phyloP scores from a whole-genome alignment of 2,329 filamentous ascomycete species.

The Pestalotiopsis fici region DNA sequence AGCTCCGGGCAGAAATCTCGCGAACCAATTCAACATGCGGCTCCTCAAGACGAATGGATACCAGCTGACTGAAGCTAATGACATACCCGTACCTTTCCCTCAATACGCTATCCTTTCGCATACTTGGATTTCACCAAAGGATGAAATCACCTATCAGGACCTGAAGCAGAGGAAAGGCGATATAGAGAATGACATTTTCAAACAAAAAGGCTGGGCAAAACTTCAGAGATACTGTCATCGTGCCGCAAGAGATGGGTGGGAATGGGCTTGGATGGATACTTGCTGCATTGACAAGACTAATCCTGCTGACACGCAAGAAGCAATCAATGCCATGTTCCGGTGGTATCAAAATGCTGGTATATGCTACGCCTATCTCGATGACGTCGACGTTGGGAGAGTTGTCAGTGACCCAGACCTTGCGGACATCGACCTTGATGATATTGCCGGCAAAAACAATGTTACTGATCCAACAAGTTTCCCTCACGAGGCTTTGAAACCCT shows the following conservation, averaged over 20 bases:
- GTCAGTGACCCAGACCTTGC: no score
- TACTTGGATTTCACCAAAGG: slow-evolving; percentile 12
- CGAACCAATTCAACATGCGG: background rate
- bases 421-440: background rate
- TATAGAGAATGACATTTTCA: slow-evolving; percentile 11
- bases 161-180: slow-evolving; percentile 13
- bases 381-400: background rate
- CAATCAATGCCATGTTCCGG: slow-evolving; percentile 16
- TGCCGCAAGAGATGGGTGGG: slow-evolving; percentile 12
- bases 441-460: background rate
- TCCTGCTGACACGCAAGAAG: slow-evolving; percentile 5
- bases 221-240: slow-evolving; percentile 13
- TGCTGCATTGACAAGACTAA: slow-evolving; percentile 17
- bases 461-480: background rate
- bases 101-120: slow-evolving; percentile 17
- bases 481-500: background rate
- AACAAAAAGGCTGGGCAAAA: slow-evolving; percentile 15
- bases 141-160: slow-evolving; percentile 14
- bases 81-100: background rate
- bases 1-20: background rate
- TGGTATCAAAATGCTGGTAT: slow-evolving; percentile 13
- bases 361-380: slow-evolving; percentile 14
- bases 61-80: background rate
- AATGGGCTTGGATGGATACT: slow-evolving; percentile 16
- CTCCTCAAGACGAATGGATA: background rate